A percentile compares a stretch with the other conserved stretches of the same genome.
These are phyloP conservation scores for Ogataea corticis DNA, from an alignment of 805 yeast genomes.

Conservation along the genomic window DNA sequence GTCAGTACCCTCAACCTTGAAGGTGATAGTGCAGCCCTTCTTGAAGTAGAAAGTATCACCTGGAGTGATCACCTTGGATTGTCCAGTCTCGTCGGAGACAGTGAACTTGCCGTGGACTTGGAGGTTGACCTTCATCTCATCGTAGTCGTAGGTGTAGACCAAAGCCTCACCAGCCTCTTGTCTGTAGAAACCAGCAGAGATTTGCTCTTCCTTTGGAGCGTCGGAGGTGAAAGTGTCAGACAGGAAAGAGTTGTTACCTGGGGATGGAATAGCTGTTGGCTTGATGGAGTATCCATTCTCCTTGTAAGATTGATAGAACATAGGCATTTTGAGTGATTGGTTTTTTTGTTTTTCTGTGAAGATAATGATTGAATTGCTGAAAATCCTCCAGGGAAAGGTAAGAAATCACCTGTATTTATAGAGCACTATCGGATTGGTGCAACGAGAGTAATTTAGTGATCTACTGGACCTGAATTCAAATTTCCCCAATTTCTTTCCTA, in stretches of 20 bases:
- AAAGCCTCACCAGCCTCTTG: slow-evolving; percentile 69
- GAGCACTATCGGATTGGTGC: neutral
- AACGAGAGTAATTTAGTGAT: neutral
- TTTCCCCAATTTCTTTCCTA: slow-evolving; percentile 9
- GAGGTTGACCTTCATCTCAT: slow-evolving; percentile 68
- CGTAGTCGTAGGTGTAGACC: slow-evolving; percentile 65
- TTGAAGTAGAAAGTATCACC: slow-evolving; percentile 70
- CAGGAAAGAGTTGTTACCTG: slow-evolving; percentile 68
- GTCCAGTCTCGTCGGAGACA: slow-evolving; percentile 64
- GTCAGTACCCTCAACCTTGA: slow-evolving; percentile 46
- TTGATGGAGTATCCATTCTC: slow-evolving; percentile 50
- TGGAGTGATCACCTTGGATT: slow-evolving; percentile 53
- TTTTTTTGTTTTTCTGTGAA: neutral
- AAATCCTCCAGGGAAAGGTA: neutral
- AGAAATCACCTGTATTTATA: slow-evolving; percentile 10
- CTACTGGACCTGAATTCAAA: neutral
- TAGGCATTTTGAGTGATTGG: slow-evolving; percentile 45
- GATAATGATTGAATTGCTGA: neutral
- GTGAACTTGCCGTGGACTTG: slow-evolving; percentile 68
- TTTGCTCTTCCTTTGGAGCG: slow-evolving; percentile 58
- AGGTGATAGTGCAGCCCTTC: slow-evolving; percentile 67
- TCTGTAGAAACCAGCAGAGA: slow-evolving; percentile 67
- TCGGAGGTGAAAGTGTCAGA: slow-evolving; percentile 66
- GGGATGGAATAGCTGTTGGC: slow-evolving; percentile 62
- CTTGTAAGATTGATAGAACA: slow-evolving; percentile 51